Evolutionary conservation across 805 yeast species (phyloP).

Genomic region (Ogataea naganishii): DNA sequence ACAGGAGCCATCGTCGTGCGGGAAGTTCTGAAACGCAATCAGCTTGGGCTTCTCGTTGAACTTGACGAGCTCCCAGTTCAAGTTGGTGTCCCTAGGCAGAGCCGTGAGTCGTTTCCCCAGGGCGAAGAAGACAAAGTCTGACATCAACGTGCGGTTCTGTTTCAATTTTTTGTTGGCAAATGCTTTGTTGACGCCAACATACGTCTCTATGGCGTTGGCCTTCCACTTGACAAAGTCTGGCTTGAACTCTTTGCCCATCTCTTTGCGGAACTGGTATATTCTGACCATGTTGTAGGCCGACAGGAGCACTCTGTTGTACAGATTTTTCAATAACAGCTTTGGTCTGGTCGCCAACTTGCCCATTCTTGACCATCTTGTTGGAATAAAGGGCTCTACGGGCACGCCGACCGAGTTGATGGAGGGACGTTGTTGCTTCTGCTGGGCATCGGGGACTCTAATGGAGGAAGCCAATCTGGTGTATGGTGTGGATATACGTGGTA

Average conservation of each 20-base stretch:
- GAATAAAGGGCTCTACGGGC: slow-evolving; percentile 35
- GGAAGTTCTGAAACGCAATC: slow-evolving; percentile 53
- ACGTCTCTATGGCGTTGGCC: slow-evolving; percentile 71
- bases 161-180: slow-evolving; percentile 57
- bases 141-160: slow-evolving; percentile 33
- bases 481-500: too few species aligned
- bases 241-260: slow-evolving; percentile 35
- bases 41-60: slow-evolving; percentile 68
- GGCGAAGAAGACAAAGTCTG: slow-evolving; percentile 59
- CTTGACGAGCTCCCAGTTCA: slow-evolving; percentile 72
- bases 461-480: too few species aligned
- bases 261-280: slow-evolving; percentile 32
- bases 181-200: slow-evolving; percentile 70
- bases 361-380: slow-evolving; percentile 36
- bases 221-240: slow-evolving; percentile 74
- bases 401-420: slow-evolving; percentile 25
- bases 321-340: slow-evolving; percentile 29
- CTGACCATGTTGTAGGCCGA: slow-evolving; percentile 60
- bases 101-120: slow-evolving; percentile 40
- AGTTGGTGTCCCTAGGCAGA: slow-evolving; percentile 47
- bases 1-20: slow-evolving; percentile 29
- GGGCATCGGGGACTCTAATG: too few species aligned
- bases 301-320: slow-evolving; percentile 55
- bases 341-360: slow-evolving; percentile 38
- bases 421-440: slow-evolving; percentile 17